phyloP scores from a whole-genome alignment of 345 rosid species.

The sweet orange (Citrus sinensis) region DVS_A1.0 CM039163.1:1911001-1911500 shows the following conservation, averaged over 20 bases:
- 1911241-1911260: constrained; percentile 16
- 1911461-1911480: constrained; percentile 36
- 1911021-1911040: neutral
- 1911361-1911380: constrained; percentile 91
- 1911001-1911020: constrained; percentile 6
- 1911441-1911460: constrained; percentile 64
- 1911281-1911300: constrained; percentile 11
- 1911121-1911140: too few species aligned
- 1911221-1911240: constrained; percentile 18
- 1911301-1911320: constrained; percentile 38
- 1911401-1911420: constrained; percentile 98
- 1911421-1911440: constrained; percentile 95
- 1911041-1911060: constrained; percentile 20
- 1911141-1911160: neutral
- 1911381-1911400: constrained; percentile 84
- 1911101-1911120: neutral
- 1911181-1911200: neutral
- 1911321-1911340: constrained; percentile 53
- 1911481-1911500: too few species aligned
- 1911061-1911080: constrained; percentile 7
- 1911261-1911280: constrained; percentile 3
- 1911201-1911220: constrained; percentile 1
- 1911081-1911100: constrained; percentile 36
- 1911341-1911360: constrained; percentile 65
- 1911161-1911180: neutral